Percentiles rank a stretch among this genome's conserved stretches.
Conservation (phyloP, 306 rosid genomes). For the Bauhinia variegata region DNA sequence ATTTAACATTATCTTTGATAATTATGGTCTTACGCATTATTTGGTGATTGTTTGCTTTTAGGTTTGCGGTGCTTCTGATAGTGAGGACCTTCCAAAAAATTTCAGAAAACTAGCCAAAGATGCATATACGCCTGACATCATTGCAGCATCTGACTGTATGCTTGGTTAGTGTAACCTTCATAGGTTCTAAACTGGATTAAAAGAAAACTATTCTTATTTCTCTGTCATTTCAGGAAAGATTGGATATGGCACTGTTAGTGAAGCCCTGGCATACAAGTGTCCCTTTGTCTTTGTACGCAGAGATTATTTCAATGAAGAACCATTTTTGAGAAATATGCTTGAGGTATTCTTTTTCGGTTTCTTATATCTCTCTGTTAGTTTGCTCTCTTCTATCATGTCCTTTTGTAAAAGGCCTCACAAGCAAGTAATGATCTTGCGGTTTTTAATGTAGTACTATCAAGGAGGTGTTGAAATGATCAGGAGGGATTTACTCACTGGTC, state of each 20-base stretch:
- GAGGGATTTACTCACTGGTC: constrained; percentile 95
- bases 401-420: constrained; percentile 22
- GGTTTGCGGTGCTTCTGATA: constrained; percentile 95
- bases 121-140: constrained; percentile 92
- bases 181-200: constrained; percentile 24
- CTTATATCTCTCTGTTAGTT: constrained; percentile 22
- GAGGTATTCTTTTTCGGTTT: constrained; percentile 57
- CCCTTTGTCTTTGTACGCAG: constrained; percentile 98
- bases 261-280: constrained; percentile 83
- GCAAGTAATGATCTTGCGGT: constrained; percentile 26
- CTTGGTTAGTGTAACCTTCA: constrained; percentile 65
- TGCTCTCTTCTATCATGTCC: constrained; percentile 9
- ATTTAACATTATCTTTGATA: constrained; percentile 9
- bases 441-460: constrained; percentile 67
- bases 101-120: constrained; percentile 73
- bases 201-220: constrained; percentile 19
- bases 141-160: constrained; percentile 97
- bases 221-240: constrained; percentile 74
- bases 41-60: constrained; percentile 38
- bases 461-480: constrained; percentile 98
- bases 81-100: constrained; percentile 77
- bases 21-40: constrained; percentile 3
- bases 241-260: constrained; percentile 96
- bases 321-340: constrained; percentile 96
- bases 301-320: constrained; percentile 98